Conservation (phyloP, 495 filamentous ascomycete genomes). For the Trichocladium uniseriatum region DNA sequence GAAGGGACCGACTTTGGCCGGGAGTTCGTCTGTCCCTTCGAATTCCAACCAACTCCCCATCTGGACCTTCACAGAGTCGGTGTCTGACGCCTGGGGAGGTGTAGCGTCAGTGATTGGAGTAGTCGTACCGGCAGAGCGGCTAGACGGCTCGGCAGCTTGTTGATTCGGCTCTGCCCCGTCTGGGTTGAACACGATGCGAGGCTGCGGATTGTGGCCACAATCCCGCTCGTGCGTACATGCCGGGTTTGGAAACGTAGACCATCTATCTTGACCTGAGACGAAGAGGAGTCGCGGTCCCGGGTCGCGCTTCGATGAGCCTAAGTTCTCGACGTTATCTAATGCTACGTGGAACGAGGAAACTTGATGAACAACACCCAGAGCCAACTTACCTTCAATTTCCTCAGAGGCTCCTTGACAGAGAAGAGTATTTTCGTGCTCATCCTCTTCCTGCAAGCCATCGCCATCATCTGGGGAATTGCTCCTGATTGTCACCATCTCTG, state of each 20-base stretch:
- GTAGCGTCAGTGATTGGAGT: background rate
- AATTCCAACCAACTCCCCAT: background rate
- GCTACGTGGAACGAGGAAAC: background rate
- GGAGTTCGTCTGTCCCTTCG: background rate
- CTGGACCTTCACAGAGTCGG: no score
- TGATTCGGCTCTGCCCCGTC: background rate
- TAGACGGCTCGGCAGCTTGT: background rate
- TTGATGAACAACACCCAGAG: background rate
- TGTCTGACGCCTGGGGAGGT: background rate
- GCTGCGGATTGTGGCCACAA: background rate
- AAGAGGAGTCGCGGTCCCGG: background rate
- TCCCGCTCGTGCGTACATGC: background rate
- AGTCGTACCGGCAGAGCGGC: background rate
- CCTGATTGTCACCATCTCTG: background rate
- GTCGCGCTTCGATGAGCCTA: background rate
- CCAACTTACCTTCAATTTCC: background rate
- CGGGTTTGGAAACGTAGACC: background rate
- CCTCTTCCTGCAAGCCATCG: background rate
- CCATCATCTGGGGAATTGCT: background rate
- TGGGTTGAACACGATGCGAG: background rate
- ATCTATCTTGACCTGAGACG: background rate
- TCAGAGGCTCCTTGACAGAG: background rate
- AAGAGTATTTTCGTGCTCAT: background rate
- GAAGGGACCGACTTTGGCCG: conserved; percentile 2
- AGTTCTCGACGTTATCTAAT: background rate